phyloP scores from a whole-genome alignment of 768 basidiomycete species.

The Mycena kentingensis region DNA sequence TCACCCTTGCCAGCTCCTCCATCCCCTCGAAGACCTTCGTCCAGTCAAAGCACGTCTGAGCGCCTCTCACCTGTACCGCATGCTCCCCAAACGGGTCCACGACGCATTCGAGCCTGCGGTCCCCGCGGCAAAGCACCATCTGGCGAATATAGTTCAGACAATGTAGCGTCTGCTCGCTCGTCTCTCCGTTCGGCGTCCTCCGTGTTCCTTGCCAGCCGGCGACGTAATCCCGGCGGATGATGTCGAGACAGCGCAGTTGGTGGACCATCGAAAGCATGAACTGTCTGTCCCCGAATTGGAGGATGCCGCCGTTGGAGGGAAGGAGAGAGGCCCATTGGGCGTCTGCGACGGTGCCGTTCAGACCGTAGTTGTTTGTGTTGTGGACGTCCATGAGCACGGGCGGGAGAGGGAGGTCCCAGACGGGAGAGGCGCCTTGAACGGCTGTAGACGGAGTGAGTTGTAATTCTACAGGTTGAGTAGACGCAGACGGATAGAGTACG shows the following conservation, averaged over 20 bases:
- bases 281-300: constrained; percentile 25
- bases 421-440: not conserved
- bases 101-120: constrained; percentile 18
- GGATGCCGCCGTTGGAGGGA: constrained; percentile 23
- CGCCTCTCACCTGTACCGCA: constrained; percentile 5
- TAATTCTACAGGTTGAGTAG: too few species aligned
- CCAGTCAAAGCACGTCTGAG: constrained; percentile 22
- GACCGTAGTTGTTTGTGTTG: constrained; percentile 22
- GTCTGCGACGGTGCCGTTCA: constrained; percentile 15
- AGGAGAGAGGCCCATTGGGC: constrained; percentile 25
- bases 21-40: constrained; percentile 14
- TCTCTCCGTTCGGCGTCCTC: not conserved
- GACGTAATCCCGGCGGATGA: constrained; percentile 24
- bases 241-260: constrained; percentile 37
- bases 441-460: too few species aligned
- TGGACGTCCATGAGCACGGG: constrained; percentile 37
- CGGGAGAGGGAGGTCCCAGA: constrained; percentile 5
- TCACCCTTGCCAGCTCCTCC: too few species aligned
- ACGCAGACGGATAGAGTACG: too few species aligned
- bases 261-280: constrained; percentile 40
- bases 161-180: constrained; percentile 7
- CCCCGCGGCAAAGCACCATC: constrained; percentile 21
- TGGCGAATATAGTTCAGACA: constrained; percentile 27
- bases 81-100: constrained; percentile 3
- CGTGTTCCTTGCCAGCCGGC: not conserved